Evolutionary conservation across 2,329 filamentous ascomycete genomes (phyloP).

Genomic region (Cladosporium velox): DNA sequence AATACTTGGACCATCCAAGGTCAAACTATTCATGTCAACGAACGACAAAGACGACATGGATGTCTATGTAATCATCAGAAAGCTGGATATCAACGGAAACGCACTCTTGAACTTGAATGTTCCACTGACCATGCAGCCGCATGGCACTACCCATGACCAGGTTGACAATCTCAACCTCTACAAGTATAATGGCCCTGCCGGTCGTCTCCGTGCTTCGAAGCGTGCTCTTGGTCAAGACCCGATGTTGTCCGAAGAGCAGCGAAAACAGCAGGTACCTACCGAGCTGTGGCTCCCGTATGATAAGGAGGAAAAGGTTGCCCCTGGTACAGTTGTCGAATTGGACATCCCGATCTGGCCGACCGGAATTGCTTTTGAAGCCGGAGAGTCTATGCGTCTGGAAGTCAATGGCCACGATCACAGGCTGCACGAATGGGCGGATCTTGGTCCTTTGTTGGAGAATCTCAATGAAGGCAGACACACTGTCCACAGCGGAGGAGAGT

Average conservation of each 20-base stretch:
- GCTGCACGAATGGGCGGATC: not conserved
- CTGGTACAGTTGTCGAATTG: conserved; percentile 28
- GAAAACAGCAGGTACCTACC: no score
- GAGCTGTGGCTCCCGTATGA: no score
- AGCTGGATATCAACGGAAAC: conserved; percentile 18
- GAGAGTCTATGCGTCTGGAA: conserved; percentile 33
- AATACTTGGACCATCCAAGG: conserved; percentile 51
- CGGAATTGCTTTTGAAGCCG: conserved; percentile 48
- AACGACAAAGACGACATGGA: conserved; percentile 24
- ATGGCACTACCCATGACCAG: conserved; percentile 44
- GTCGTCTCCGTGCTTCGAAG: not conserved
- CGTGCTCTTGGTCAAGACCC: not conserved
- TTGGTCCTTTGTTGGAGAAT: not conserved
- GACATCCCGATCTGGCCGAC: conserved; percentile 52
- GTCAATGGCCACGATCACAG: conserved; percentile 8
- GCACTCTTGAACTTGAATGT: conserved; percentile 18
- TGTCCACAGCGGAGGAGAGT: not conserved
- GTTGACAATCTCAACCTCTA: not conserved
- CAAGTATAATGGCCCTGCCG: not conserved
- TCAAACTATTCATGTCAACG: conserved; percentile 44
- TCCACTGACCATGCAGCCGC: not conserved
- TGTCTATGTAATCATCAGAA: conserved; percentile 23
- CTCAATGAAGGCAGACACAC: not conserved
- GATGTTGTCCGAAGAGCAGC: not conserved
- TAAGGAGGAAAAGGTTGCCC: no score